Conservation (phyloP, 805 yeast species). For the Kodamaea hsintzibuensis region DNA sequence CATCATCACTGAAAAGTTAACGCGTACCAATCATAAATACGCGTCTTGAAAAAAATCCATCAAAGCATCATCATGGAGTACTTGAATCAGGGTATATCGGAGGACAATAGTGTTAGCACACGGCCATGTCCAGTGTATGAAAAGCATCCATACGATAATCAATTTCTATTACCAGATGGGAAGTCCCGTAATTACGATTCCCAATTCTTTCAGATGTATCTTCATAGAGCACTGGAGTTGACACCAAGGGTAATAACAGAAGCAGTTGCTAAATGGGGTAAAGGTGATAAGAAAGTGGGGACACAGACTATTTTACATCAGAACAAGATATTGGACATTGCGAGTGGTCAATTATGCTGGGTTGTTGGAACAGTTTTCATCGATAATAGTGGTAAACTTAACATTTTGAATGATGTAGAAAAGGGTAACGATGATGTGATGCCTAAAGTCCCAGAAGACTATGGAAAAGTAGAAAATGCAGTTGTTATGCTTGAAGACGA, state of each 20-base stretch:
- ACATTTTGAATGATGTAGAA: constrained; percentile 79
- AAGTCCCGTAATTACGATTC: constrained; percentile 33
- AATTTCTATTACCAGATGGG: constrained; percentile 20
- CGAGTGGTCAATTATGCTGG: constrained; percentile 67
- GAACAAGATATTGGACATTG: constrained; percentile 57
- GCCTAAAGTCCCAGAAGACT: constrained; percentile 38
- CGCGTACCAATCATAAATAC: constrained; percentile 2
- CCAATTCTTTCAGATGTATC: constrained; percentile 47
- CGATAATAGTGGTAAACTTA: constrained; percentile 83
- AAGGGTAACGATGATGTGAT: constrained; percentile 53
- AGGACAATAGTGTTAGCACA: neutral
- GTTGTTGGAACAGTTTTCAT: constrained; percentile 83
- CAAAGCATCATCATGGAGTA: constrained; percentile 6
- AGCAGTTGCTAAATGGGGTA: constrained; percentile 55
- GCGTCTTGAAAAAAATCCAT: neutral
- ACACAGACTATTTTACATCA: constrained; percentile 34
- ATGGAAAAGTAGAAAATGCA: constrained; percentile 42
- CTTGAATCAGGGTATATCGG: constrained; percentile 6
- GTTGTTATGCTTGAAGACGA: constrained; percentile 82
- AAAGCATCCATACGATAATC: constrained; percentile 15
- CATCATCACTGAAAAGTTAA: neutral
- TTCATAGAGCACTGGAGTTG: constrained; percentile 34
- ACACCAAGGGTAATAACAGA: constrained; percentile 33
- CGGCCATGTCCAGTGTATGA: neutral
- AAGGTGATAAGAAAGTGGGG: constrained; percentile 36